Evolutionary conservation across 129 eudicot genomes (phyloP).

Genomic region (Heracleum sosnowskyi): DNA sequence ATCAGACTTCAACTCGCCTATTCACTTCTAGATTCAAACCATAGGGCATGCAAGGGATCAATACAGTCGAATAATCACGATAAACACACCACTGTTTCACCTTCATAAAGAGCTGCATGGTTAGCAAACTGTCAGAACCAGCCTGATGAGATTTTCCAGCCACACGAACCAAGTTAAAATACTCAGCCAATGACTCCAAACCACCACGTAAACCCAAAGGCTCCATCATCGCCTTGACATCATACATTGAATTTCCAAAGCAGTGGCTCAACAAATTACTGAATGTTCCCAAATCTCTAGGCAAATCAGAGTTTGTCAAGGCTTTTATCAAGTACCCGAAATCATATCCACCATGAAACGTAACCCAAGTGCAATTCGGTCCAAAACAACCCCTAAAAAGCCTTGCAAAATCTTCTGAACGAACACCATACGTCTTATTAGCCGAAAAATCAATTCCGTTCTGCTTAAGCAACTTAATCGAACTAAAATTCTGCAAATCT

Average conservation of each 20-base stretch:
- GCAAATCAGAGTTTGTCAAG: slow-evolving; percentile 6
- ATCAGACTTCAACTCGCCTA: not conserved
- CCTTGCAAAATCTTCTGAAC: not conserved
- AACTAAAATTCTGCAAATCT: slow-evolving; percentile 2
- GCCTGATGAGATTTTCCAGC: slow-evolving; percentile 19
- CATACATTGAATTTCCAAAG: slow-evolving; percentile 11
- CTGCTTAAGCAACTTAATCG: slow-evolving; percentile 13
- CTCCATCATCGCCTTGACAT: slow-evolving; percentile 12
- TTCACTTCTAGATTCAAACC: slow-evolving; percentile 11
- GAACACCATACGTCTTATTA: slow-evolving; percentile 10
- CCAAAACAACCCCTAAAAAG: not conserved
- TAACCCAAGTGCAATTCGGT: slow-evolving; percentile 12
- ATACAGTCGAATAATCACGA: not conserved
- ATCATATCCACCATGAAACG: slow-evolving; percentile 24
- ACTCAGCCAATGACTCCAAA: slow-evolving; percentile 6
- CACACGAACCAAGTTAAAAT: not conserved
- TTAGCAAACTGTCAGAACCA: slow-evolving; percentile 22
- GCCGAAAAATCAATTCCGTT: slow-evolving; percentile 23
- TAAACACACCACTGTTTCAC: not conserved
- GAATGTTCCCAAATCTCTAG: not conserved
- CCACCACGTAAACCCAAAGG: slow-evolving; percentile 13
- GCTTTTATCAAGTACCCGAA: slow-evolving; percentile 21
- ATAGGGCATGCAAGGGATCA: not conserved
- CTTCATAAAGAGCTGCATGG: slow-evolving; percentile 8
- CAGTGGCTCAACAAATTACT: not conserved